A percentile compares a stretch with the other conserved stretches of the same genome.
Conservation (phyloP, 78 protist species). For the Dictyostelium citrinum region DNA sequence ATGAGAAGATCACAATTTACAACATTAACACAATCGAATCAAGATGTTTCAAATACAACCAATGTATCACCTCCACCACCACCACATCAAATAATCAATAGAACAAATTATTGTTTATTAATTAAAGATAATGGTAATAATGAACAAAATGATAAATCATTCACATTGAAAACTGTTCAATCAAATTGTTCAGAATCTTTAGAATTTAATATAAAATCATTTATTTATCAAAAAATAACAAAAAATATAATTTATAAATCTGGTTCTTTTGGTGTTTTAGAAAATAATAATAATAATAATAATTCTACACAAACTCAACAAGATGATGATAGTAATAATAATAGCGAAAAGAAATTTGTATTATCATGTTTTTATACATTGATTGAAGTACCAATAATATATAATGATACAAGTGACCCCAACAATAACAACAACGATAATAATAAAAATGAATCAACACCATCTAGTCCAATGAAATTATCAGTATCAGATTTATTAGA, state of each 20-base stretch:
- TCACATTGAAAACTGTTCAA: constrained; percentile 28
- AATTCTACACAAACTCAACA: not conserved
- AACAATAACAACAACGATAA: not conserved
- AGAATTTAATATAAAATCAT: constrained; percentile 45
- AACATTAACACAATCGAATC: constrained; percentile 1
- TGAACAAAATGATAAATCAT: constrained; percentile 19
- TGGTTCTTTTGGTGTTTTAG: constrained; percentile 65
- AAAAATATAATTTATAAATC: constrained; percentile 56
- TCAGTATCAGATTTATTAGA: not conserved
- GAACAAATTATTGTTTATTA: constrained; percentile 31
- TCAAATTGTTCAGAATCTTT: constrained; percentile 17
- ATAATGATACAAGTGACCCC: not conserved
- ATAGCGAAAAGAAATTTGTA: not conserved
- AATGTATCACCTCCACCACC: not conserved
- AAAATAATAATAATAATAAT: constrained; percentile 1
- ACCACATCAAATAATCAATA: not conserved
- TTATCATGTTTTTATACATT: constrained; percentile 44
- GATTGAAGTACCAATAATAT: constrained; percentile 29
- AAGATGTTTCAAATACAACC: not conserved
- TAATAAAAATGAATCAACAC: not conserved
- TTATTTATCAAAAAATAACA: not conserved
- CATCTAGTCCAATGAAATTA: not conserved
- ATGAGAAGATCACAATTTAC: constrained; percentile 14
- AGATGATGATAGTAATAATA: not conserved
- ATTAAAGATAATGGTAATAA: not conserved